These are phyloP conservation scores for Leccinellum luteum DNA, from an alignment of 768 basidiomycete genomes.

Conservation along the genomic window DNA sequence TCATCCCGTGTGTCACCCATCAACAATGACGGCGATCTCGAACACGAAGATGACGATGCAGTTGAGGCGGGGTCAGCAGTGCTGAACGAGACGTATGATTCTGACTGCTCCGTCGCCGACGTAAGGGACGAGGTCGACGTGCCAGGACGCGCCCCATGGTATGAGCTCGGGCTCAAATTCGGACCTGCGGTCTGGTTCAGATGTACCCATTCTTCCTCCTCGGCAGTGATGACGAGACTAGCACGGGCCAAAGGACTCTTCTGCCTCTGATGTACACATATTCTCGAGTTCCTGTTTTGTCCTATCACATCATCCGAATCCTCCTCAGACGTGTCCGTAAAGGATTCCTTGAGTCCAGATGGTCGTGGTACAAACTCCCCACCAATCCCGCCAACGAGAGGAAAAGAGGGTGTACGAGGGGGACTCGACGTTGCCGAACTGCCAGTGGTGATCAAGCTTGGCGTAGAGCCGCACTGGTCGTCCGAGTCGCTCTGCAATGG, in stretches of 20 bases:
- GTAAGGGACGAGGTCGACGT: conserved; percentile 21
- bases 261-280: conserved; percentile 3
- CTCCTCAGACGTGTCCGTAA: conserved; percentile 20
- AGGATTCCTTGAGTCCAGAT: conserved; percentile 22
- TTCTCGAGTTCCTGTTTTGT: background rate
- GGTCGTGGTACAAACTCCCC: conserved; percentile 16
- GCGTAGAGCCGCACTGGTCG: conserved; percentile 12
- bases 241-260: conserved; percentile 6
- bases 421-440: conserved; percentile 19
- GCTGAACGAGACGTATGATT: conserved; percentile 23
- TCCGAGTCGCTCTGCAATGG: conserved; percentile 3
- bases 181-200: background rate
- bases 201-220: conserved; percentile 9
- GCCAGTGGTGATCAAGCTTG: conserved; percentile 21
- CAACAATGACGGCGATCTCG: conserved; percentile 10
- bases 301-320: conserved; percentile 4
- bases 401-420: conserved; percentile 10
- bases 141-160: conserved; percentile 13
- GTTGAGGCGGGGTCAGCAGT: conserved; percentile 16
- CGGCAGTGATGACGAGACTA: background rate
- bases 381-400: background rate
- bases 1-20: conserved; percentile 1
- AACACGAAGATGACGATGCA: conserved; percentile 9
- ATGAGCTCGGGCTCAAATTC: background rate
- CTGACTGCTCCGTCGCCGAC: conserved; percentile 20